Base-by-base conservation (phyloP, 2,329 filamentous ascomycete genomes). In the Phialophora macrospora region DNA sequence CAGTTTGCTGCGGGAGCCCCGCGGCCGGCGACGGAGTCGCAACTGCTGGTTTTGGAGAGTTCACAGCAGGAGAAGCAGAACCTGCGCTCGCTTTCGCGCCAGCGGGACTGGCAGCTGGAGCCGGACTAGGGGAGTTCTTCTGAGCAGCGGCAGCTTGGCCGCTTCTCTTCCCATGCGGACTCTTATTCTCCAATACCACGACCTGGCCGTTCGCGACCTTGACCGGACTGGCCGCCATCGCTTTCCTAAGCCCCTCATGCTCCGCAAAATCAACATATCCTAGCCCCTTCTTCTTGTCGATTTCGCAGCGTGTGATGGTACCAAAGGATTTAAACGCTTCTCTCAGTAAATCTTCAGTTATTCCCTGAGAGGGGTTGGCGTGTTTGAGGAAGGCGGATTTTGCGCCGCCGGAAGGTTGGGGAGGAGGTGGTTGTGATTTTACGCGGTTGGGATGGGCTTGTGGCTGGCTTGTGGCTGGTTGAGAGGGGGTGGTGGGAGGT, bases 211-310 rank as follows among this genome's bases (percentile, higher is more conserved):
- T 90, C 0, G 90, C 93, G 11, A 98, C 89, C 22, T 89, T 81
- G 32, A 97, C 85, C 0, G 91, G 92, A 74, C 92, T 96, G 12
- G 90, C 91, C 17, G 87, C 85, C 74, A 97, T 88, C 4, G 94
- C 94, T 73, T 91, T 92, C 72, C 86, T 86, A 28, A 98, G 82
- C 9, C 85, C 84, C 8, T 88, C 87, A 0, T 89, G 84, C 24
- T 92, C 88, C 9, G 86, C 85, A 79, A 97, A 98, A 69, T 97
- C 91, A 46, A 96, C 89, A 75, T 97, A 97, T 2, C 93, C 94
- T 73, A 97, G 96, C 0, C 93, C 93, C 77, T 97, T 97, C 73
- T 93, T 90, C 77, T 93, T 93, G 75, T 98, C 94, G 61, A 98
- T 94, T 73, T 97, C 94, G 20, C 97, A 91, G 70, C 87, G 90